These are phyloP conservation scores for Hyphopichia khmerensis DNA, from an alignment of 1,139 yeast species.

Conservation along the genomic window DNA sequence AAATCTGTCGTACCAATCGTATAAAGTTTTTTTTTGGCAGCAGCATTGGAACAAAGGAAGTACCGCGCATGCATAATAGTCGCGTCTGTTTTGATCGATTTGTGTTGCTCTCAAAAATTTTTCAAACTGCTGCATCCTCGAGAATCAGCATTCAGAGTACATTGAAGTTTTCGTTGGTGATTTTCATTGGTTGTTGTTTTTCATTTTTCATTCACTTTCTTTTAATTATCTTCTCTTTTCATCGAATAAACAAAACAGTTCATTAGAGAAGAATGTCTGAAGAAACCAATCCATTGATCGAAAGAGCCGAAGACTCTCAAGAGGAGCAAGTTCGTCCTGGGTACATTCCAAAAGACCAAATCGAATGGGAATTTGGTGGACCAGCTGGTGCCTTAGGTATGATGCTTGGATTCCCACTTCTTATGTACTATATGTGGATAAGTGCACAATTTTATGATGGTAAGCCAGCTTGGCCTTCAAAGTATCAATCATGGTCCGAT, in stretches of 20 bases:
- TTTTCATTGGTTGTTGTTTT: too few species aligned
- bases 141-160: too few species aligned
- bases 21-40: too few species aligned
- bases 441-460: constrained; percentile 81
- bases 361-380: constrained; percentile 92
- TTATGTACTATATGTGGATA: constrained; percentile 98
- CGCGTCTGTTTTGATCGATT: too few species aligned
- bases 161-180: too few species aligned
- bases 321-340: constrained; percentile 16
- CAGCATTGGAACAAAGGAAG: too few species aligned
- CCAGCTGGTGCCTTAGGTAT: constrained; percentile 89
- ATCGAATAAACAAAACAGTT: too few species aligned
- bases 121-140: too few species aligned
- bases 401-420: constrained; percentile 87
- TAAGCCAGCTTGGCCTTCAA: constrained; percentile 63
- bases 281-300: not conserved
- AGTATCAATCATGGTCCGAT: constrained; percentile 55
- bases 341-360: constrained; percentile 35
- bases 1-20: too few species aligned
- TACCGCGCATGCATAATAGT: too few species aligned
- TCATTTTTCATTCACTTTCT: not conserved
- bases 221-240: too few species aligned
- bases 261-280: constrained; percentile 2
- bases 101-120: too few species aligned
- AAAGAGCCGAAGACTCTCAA: not conserved